Percentiles rank a stretch among this genome's conserved stretches.
phyloP scores from a whole-genome alignment of 108 stramenopile genomes.

The Cyclotella choctawhatcheeana region DNA sequence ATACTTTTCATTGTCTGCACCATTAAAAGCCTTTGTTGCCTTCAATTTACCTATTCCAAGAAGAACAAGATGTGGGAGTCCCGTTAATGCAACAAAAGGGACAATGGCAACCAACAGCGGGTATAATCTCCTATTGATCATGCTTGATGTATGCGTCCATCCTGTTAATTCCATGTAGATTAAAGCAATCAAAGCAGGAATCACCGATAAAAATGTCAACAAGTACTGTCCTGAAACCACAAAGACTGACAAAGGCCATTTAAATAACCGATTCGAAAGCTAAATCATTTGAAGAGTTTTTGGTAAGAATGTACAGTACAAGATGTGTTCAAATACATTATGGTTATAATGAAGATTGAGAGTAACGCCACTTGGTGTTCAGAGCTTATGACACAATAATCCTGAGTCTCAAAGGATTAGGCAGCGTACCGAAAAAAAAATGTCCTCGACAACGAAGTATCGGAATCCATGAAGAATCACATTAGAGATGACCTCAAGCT shows the following conservation, averaged over 20 bases:
- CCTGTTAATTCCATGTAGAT: constrained; percentile 1
- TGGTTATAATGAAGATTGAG: background rate
- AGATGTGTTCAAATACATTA: too few relatives aligned
- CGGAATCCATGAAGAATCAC: constrained; percentile 4
- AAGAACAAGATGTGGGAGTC: too few relatives aligned
- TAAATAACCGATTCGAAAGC: too few relatives aligned
- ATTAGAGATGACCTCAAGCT: background rate
- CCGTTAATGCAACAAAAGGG: too few relatives aligned
- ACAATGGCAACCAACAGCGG: constrained; percentile 14
- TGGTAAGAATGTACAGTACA: too few relatives aligned
- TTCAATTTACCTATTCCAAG: too few relatives aligned
- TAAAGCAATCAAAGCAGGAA: constrained; percentile 5
- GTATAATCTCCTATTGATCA: background rate
- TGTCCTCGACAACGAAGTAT: constrained; percentile 1
- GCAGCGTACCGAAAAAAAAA: background rate
- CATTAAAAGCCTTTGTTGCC: too few relatives aligned
- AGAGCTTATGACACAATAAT: background rate
- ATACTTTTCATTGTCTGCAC: too few relatives aligned
- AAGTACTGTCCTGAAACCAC: constrained; percentile 9
- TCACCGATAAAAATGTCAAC: background rate
- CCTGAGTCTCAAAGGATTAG: background rate
- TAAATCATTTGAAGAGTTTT: too few relatives aligned
- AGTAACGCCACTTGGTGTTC: background rate
- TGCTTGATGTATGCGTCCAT: background rate
- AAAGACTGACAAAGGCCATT: constrained; percentile 5